These are phyloP conservation scores for Beta vulgaris DNA, from an alignment of 148 eudicot genomes.

Conservation along the genomic window DNA sequence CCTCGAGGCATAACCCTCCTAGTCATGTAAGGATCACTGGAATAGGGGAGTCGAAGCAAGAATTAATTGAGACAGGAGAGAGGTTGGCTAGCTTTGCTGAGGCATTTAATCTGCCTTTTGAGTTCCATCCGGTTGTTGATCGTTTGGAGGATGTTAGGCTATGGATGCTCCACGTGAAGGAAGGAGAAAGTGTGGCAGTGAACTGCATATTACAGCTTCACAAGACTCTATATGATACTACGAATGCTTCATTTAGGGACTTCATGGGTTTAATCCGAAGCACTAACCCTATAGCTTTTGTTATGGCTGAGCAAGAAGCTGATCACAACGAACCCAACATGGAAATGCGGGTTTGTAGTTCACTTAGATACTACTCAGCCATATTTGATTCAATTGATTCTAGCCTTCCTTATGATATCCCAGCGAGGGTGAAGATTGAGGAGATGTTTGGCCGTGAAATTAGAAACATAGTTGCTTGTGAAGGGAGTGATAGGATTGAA, in stretches of 20 bases:
- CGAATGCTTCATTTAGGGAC: constrained; percentile 53
- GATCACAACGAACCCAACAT: constrained; percentile 54
- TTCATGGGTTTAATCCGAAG: constrained; percentile 75
- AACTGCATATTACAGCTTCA: constrained; percentile 78
- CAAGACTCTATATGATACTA: constrained; percentile 66
- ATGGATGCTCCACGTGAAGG: constrained; percentile 99
- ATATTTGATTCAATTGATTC: constrained; percentile 63
- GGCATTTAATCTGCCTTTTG: constrained; percentile 62
- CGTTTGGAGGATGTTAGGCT: constrained; percentile 83
- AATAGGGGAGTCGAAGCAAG: constrained; percentile 84
- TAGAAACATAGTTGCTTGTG: constrained; percentile 79
- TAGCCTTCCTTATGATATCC: constrained; percentile 53
- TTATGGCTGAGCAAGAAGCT: constrained; percentile 86
- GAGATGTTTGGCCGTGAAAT: constrained; percentile 79
- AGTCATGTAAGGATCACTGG: constrained; percentile 91
- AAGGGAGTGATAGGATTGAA: constrained; percentile 73
- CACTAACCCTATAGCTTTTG: constrained; percentile 55
- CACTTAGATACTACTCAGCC: constrained; percentile 74
- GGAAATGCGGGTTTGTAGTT: constrained; percentile 56
- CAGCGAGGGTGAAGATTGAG: constrained; percentile 63
- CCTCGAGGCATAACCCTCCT: constrained; percentile 59
- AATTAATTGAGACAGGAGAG: constrained; percentile 78
- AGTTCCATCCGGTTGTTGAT: constrained; percentile 93
- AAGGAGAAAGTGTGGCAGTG: constrained; percentile 69
- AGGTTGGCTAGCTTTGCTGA: constrained; percentile 67